These are phyloP conservation scores for Spathaspora sp. DNA, from an alignment of 1,139 yeast species.

Conservation along the genomic window DNA sequence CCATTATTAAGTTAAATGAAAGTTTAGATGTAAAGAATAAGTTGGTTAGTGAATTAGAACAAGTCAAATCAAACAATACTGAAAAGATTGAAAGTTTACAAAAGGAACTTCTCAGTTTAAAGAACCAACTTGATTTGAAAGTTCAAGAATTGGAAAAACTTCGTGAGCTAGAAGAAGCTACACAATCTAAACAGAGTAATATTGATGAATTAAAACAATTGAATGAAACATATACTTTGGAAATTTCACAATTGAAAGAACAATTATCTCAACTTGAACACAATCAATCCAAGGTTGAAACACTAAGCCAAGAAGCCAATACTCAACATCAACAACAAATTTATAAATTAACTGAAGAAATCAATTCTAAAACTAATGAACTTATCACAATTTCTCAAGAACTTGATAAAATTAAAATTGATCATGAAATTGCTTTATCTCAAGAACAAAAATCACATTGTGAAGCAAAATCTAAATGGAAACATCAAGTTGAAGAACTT, in stretches of 20 bases:
- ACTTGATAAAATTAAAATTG: not conserved
- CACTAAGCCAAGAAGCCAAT: not conserved
- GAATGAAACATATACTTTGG: not conserved
- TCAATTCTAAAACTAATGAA: not conserved
- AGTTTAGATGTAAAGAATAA: not conserved
- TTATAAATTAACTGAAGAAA: not conserved
- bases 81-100: not conserved
- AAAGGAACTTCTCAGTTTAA: slow-evolving; percentile 4
- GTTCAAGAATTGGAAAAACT: slow-evolving; percentile 4
- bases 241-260: not conserved
- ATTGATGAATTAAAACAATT: not conserved
- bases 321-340: slow-evolving; percentile 1
- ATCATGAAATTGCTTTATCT: not conserved
- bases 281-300: not conserved
- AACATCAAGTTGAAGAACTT: slow-evolving; percentile 3
- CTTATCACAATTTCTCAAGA: not conserved
- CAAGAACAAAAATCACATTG: not conserved
- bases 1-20: slow-evolving; percentile 1
- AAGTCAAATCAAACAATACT: not conserved
- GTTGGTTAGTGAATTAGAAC: not conserved
- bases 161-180: not conserved
- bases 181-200: not conserved
- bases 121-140: slow-evolving; percentile 7
- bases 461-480: slow-evolving; percentile 2
- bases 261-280: not conserved